Percentiles rank a stretch among this genome's conserved stretches.
Evolutionary conservation across 2,329 filamentous ascomycete genomes (phyloP).

Genomic region (Hypomyces rosellus): DNA sequence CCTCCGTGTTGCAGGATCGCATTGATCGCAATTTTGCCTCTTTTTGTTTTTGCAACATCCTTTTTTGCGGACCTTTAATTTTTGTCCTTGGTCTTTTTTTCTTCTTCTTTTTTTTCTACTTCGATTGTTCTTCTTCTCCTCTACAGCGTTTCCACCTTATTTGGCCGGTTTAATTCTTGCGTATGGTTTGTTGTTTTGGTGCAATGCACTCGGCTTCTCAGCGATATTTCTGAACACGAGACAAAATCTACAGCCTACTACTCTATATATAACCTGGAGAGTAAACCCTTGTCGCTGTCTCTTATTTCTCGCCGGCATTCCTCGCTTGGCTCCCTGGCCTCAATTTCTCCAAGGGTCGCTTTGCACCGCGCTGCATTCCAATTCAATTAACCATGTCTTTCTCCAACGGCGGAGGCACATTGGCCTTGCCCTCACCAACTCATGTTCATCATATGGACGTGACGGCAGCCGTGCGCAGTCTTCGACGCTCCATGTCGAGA

Average conservation of each 20-base stretch:
- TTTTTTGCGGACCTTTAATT: not conserved
- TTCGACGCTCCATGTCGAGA: slow-evolving; percentile 81
- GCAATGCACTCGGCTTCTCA: slow-evolving; percentile 6
- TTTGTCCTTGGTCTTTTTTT: not conserved
- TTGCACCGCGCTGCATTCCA: slow-evolving; percentile 22
- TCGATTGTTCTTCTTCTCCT: not conserved
- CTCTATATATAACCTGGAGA: slow-evolving; percentile 1
- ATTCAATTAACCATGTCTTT: slow-evolving; percentile 46
- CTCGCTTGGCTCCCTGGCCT: slow-evolving; percentile 16
- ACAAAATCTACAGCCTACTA: slow-evolving; percentile 5
- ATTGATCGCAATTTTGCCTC: too few species aligned
- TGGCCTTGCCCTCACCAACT: slow-evolving; percentile 82
- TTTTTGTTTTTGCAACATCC: too few species aligned
- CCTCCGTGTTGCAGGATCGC: too few species aligned
- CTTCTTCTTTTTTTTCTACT: not conserved
- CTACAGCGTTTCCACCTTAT: too few species aligned
- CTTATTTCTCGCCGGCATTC: slow-evolving; percentile 17
- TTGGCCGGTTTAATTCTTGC: not conserved
- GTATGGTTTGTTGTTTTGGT: slow-evolving; percentile 1
- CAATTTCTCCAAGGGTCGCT: slow-evolving; percentile 10
- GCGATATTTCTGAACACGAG: slow-evolving; percentile 4
- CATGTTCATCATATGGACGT: slow-evolving; percentile 77
- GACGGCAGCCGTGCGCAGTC: slow-evolving; percentile 71
- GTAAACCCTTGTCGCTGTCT: not conserved
- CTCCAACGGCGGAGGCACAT: slow-evolving; percentile 57